Conservation (phyloP, 176 grass and related monocot species). For the Microstegium vimineum region DNA sequence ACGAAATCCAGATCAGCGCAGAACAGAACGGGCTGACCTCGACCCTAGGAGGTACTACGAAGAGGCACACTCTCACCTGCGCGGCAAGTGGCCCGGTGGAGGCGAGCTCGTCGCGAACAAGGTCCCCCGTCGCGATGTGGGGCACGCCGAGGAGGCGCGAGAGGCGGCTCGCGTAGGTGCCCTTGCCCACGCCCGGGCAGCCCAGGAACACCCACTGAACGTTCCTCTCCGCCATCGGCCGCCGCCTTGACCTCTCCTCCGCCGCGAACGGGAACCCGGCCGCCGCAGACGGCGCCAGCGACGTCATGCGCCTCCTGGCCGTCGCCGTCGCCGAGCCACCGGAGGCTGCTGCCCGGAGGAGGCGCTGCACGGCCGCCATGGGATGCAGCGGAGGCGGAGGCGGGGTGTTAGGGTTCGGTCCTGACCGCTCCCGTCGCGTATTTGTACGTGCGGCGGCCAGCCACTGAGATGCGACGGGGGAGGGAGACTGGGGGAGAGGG, state of each 20-base stretch:
- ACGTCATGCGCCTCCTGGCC: constrained; percentile 30
- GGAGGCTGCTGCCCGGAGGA: constrained; percentile 36
- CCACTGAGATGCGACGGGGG: constrained; percentile 17
- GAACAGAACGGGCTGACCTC: not conserved
- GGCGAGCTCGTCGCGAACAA: constrained; percentile 81
- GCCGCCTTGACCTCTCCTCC: constrained; percentile 7
- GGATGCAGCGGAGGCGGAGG: not conserved
- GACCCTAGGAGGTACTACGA: not conserved
- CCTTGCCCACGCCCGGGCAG: constrained; percentile 89
- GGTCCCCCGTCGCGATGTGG: constrained; percentile 93
- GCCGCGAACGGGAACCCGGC: not conserved
- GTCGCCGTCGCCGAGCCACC: constrained; percentile 1
- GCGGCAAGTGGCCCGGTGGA: constrained; percentile 54
- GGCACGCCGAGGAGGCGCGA: constrained; percentile 79
- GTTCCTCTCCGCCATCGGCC: constrained; percentile 45
- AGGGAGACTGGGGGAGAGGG: not conserved
- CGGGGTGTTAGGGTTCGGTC: constrained; percentile 29
- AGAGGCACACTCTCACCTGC: constrained; percentile 40
- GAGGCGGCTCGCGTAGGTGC: constrained; percentile 79
- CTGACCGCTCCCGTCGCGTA: constrained; percentile 1
- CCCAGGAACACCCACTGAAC: constrained; percentile 98
- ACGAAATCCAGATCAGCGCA: constrained; percentile 23
- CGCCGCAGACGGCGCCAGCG: constrained; percentile 13
- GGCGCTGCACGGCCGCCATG: constrained; percentile 56
- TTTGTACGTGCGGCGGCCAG: constrained; percentile 20